Base-by-base conservation (phyloP, 1,139 yeast species). In the Wickerhamomyces sp. region DNA sequence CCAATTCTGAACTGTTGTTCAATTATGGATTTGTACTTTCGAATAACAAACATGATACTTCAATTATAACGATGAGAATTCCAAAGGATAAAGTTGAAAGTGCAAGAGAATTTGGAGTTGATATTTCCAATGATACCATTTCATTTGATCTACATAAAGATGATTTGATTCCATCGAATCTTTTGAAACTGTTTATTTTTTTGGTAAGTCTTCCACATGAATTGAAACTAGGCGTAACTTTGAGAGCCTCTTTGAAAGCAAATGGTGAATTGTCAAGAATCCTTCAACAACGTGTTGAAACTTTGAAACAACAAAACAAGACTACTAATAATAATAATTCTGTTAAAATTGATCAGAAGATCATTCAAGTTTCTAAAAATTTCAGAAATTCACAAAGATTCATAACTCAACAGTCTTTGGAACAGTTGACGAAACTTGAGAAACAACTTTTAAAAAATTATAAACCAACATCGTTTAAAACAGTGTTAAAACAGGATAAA, bases 21-120 rank as follows among this genome's bases (percentile, higher is more conserved):
- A 72, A 72, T 3, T 72, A 72, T 48, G 96, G 96, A 0, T 87
- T 87, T 58, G 75, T 79, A 17, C 36, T 82, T 4, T 72, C 72
- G 16, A 60, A 71, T 27, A 87, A 86, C 51, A 55, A 62, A 2
- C 72, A 74, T 30, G 96, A 88, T 47, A 59, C 74, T 4, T 77
- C 83, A 1, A 76, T 83, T 1, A 61, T 76, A 35, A 72, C 67
- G 47, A 65, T 76, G 42, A 76, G 66, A 51, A 61, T 71, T 13
- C 75, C 81, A 0, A 39, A 47, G 8, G 60, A 49, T 2, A 35
- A 45, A 2, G 38, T 59, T 2, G 33, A 40, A 3, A 33, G 57
- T 11, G 57, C 76, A 20, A 52, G 60, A 32, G 46, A 47, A 6
- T 57, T 65, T 44, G 70, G 70, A 1, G 57, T 78, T 2, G 49